Evolutionary conservation across 495 filamentous ascomycete species (phyloP), one percentile per base, ranked within the genome.

Genomic region (Friedmanniomyces simplex): DNA sequence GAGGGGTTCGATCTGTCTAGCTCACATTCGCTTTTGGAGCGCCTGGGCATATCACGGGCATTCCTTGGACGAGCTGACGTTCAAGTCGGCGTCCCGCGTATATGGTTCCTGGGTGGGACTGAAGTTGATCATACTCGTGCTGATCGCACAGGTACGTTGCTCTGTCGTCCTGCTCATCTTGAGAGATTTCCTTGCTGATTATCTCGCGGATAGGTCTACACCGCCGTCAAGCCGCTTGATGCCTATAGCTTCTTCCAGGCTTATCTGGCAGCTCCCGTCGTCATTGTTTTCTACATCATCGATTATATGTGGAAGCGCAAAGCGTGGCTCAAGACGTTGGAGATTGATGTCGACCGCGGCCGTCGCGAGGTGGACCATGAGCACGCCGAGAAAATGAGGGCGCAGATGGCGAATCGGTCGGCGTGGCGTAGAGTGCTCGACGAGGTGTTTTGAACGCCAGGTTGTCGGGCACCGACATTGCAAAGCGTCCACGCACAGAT

Each of bases 11-110:
- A 84, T 88, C 68, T 84, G 79, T 69, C 64, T 86, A 13, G 77
- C 84, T 1, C 86, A 91, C 63, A 87, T 91, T 65, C 80, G 86
- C 26, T 88, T 89, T 78, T 80, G 86, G 20, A 66, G 69, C 18
- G 86, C 76, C 12, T 89, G 85, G 85, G 73, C 70, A 16, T 61
- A 71, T 45, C 81, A 86, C 22, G 85, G 82, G 18, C 80, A 76
- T 68, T 78, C 71, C 12, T 57, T 85, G 0, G 82, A 86, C 30
- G 86, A 91, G 67, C 77, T 93, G 24, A 82, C 85, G 1, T 93
- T 82, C 72, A 68, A 74, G 55, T 81, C 87, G 13, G 66, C 78
- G 20, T 77, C 79, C 45, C 86, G 87, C 51, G 74, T 87, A 11
- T 79, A 72, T 36, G 87, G 88, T 55, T 85, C 82, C 22, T 89